These are phyloP conservation scores for Tricholoma sp. DNA, from an alignment of 768 basidiomycete genomes.

Conservation along the genomic window DNA sequence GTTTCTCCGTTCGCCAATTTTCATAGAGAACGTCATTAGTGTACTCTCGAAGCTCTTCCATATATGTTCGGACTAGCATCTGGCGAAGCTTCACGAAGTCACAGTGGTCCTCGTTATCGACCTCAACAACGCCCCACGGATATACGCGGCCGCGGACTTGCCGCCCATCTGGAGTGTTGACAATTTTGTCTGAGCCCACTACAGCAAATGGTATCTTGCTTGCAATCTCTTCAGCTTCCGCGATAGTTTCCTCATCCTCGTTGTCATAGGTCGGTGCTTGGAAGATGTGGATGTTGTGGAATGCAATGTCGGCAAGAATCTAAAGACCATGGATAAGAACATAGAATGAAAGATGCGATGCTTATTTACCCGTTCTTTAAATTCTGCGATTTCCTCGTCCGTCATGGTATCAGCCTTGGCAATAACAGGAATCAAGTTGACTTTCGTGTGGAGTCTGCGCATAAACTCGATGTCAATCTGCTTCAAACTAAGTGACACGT, in stretches of 20 bases:
- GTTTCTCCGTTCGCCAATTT: slow-evolving; percentile 96
- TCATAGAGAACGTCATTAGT: slow-evolving; percentile 96
- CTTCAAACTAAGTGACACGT: slow-evolving; percentile 63
- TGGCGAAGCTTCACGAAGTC: slow-evolving; percentile 99
- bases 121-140: slow-evolving; percentile 99
- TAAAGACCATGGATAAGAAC: slow-evolving; percentile 22
- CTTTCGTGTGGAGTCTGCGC: slow-evolving; percentile 93
- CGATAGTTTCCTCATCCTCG: slow-evolving; percentile 97
- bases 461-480: slow-evolving; percentile 99
- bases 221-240: slow-evolving; percentile 95
- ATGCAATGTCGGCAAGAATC: slow-evolving; percentile 90
- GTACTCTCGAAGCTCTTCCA: slow-evolving; percentile 98
- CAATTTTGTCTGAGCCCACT: slow-evolving; percentile 86
- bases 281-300: slow-evolving; percentile 98
- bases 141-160: slow-evolving; percentile 92
- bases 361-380: slow-evolving; percentile 80
- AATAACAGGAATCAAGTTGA: slow-evolving; percentile 98
- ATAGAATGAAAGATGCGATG: slow-evolving; percentile 4
- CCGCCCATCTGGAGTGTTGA: slow-evolving; percentile 82
- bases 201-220: slow-evolving; percentile 99
- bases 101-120: slow-evolving; percentile 98
- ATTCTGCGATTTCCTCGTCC: slow-evolving; percentile 88
- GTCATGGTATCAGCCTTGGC: slow-evolving; percentile 98
- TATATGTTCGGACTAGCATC: slow-evolving; percentile 98
- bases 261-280: slow-evolving; percentile 96